These are phyloP conservation scores for Hippophae tibetana DNA, from an alignment of 306 rosid genomes.

Conservation along the genomic window DNA sequence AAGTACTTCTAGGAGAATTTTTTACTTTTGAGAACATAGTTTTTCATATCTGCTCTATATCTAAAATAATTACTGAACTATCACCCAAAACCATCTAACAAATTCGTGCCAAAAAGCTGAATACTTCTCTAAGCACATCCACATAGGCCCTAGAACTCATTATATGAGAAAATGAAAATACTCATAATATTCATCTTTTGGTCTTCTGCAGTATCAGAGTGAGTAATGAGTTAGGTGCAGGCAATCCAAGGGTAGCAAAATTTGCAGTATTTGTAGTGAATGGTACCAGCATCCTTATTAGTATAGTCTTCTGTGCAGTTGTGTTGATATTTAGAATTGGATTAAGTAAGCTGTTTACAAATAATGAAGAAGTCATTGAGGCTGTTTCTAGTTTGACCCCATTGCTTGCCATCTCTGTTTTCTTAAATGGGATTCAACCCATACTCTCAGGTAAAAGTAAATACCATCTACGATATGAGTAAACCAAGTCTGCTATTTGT, in stretches of 20 bases:
- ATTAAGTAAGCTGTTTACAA: conserved; percentile 46
- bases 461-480: background rate
- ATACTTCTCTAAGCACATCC: no score
- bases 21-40: background rate
- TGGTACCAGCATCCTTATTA: conserved; percentile 40
- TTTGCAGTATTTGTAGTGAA: conserved; percentile 34
- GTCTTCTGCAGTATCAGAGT: conserved; percentile 41
- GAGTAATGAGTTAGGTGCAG: conserved; percentile 72
- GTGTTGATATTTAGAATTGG: conserved; percentile 30
- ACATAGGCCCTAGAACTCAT: no score
- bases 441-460: conserved; percentile 33
- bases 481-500: background rate
- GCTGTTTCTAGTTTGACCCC: conserved; percentile 47
- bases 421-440: conserved; percentile 61
- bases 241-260: conserved; percentile 53
- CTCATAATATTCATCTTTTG: background rate
- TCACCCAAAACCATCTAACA: no score
- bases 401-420: conserved; percentile 59
- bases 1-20: background rate
- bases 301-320: conserved; percentile 34
- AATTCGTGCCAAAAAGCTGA: no score
- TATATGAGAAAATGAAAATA: no score
- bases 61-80: no score
- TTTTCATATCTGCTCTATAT: background rate
- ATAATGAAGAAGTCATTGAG: conserved; percentile 29